Evolutionary conservation across 192 early-diverging fungal species (phyloP).

Genomic region (Podila minutissima): DNA sequence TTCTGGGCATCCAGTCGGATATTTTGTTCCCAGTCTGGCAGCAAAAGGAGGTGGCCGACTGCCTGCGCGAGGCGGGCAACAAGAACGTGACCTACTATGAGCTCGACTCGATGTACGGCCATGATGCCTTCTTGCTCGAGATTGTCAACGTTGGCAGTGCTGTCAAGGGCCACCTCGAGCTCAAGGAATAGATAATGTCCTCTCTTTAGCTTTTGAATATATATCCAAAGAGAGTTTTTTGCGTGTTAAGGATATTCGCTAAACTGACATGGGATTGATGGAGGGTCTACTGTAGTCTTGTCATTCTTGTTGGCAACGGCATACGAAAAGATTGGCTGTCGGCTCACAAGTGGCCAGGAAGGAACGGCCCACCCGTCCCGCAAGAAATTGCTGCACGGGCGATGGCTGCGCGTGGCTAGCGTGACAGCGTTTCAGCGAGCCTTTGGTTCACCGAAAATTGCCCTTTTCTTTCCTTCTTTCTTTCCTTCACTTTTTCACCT

Average conservation of each 20-base stretch:
- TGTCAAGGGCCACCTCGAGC: constrained; percentile 89
- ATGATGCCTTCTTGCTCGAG: constrained; percentile 97
- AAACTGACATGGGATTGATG: too few species aligned
- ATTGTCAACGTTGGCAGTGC: constrained; percentile 90
- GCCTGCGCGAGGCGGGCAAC: constrained; percentile 86
- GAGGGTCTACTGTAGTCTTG: too few species aligned
- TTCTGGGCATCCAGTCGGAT: constrained; percentile 95
- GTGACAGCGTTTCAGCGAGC: background rate
- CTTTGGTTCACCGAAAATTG: background rate
- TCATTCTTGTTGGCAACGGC: too few species aligned
- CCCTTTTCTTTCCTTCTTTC: background rate
- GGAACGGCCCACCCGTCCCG: too few species aligned
- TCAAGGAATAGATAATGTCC: constrained; percentile 33
- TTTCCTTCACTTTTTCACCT: background rate
- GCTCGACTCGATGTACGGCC: constrained; percentile 96
- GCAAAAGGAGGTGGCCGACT: constrained; percentile 95
- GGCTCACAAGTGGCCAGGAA: too few species aligned
- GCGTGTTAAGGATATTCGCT: too few species aligned
- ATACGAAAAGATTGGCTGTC: too few species aligned
- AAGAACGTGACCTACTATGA: constrained; percentile 94
- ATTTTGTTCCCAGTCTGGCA: constrained; percentile 96
- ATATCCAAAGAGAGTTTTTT: too few species aligned
- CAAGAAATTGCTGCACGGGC: too few species aligned
- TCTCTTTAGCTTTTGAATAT: background rate
- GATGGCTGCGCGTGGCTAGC: background rate